These are phyloP conservation scores for Glutinoglossum americanum DNA, from an alignment of 495 filamentous ascomycete genomes.

Conservation along the genomic window DNA sequence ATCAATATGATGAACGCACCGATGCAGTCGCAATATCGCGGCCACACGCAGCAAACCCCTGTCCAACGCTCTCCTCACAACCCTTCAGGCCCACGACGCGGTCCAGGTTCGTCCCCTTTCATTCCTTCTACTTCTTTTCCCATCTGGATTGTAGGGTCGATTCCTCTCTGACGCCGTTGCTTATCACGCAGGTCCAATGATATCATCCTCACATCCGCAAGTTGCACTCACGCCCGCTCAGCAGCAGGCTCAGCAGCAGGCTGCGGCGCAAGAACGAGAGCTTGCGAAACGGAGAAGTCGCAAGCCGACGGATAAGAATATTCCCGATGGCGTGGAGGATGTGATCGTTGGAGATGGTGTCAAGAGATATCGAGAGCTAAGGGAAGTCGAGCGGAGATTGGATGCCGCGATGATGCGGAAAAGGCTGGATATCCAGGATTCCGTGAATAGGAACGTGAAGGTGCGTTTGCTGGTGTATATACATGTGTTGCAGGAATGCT, in stretches of 20 bases:
- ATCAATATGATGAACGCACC: background rate
- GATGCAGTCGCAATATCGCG: conserved; percentile 3
- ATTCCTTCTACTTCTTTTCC: background rate
- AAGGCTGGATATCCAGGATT: conserved; percentile 72
- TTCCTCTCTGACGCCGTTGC: background rate
- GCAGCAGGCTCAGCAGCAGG: conserved; percentile 28
- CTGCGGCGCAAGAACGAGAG: conserved; percentile 33
- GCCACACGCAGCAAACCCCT: background rate
- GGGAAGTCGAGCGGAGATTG: conserved; percentile 70
- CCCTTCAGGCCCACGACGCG: background rate
- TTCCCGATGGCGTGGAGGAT: conserved; percentile 76
- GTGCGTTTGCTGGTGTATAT: conserved; percentile 14
- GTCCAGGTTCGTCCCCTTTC: background rate
- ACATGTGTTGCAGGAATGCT: background rate
- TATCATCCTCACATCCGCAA: conserved; percentile 5
- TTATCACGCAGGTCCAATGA: conserved; percentile 4
- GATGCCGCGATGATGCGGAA: conserved; percentile 94
- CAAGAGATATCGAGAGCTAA: conserved; percentile 55
- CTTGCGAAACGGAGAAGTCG: conserved; percentile 52
- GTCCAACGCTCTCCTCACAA: conserved; percentile 3
- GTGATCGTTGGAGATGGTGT: conserved; percentile 61
- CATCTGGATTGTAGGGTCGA: background rate
- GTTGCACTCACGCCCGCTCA: background rate
- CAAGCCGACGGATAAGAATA: conserved; percentile 83
- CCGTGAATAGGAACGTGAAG: conserved; percentile 57